A percentile compares a stretch with the other conserved stretches of the same genome.
Evolutionary conservation across 108 stramenopile genomes (phyloP).

Genomic region (Fragilaria crotonensis): DNA sequence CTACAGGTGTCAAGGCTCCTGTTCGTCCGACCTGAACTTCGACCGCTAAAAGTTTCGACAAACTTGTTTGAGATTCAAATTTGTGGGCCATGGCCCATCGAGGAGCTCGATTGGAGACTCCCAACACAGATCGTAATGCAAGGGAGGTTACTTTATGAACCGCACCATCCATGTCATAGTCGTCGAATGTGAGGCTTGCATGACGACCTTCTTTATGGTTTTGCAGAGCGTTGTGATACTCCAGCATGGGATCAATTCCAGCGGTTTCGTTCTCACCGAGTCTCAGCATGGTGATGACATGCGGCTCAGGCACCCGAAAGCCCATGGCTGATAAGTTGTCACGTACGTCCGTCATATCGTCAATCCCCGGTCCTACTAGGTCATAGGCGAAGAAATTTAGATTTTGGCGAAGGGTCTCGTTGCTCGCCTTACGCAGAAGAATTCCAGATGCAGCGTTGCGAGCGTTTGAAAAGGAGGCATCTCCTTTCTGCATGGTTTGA

Average conservation of each 20-base stretch:
- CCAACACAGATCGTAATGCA: slow-evolving; percentile 37
- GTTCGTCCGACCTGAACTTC: slow-evolving; percentile 85
- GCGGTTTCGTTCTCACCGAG: slow-evolving; percentile 14
- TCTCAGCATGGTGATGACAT: slow-evolving; percentile 20
- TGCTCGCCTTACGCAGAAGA: slow-evolving; percentile 63
- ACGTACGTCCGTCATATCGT: slow-evolving; percentile 22
- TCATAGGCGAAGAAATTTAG: slow-evolving; percentile 89
- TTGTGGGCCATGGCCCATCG: slow-evolving; percentile 93
- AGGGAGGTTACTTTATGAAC: slow-evolving; percentile 83
- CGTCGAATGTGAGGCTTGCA: slow-evolving; percentile 32
- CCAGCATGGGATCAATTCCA: slow-evolving; percentile 24
- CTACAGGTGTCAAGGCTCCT: slow-evolving; percentile 90
- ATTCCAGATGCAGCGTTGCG: slow-evolving; percentile 92
- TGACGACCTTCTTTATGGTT: slow-evolving; percentile 1
- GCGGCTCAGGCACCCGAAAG: slow-evolving; percentile 52
- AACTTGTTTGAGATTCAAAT: slow-evolving; percentile 58
- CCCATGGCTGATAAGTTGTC: slow-evolving; percentile 35
- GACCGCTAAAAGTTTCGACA: slow-evolving; percentile 61
- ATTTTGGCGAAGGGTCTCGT: slow-evolving; percentile 8
- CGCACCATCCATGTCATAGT: slow-evolving; percentile 86
- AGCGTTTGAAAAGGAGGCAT: slow-evolving; percentile 66
- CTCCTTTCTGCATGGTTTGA: slow-evolving; percentile 4
- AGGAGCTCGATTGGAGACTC: slow-evolving; percentile 69
- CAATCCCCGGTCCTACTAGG: slow-evolving; percentile 16
- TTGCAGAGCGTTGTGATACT: slow-evolving; percentile 37